Base-by-base conservation (phyloP, 768 basidiomycete genomes). In the Obba rivulosa region DNA sequence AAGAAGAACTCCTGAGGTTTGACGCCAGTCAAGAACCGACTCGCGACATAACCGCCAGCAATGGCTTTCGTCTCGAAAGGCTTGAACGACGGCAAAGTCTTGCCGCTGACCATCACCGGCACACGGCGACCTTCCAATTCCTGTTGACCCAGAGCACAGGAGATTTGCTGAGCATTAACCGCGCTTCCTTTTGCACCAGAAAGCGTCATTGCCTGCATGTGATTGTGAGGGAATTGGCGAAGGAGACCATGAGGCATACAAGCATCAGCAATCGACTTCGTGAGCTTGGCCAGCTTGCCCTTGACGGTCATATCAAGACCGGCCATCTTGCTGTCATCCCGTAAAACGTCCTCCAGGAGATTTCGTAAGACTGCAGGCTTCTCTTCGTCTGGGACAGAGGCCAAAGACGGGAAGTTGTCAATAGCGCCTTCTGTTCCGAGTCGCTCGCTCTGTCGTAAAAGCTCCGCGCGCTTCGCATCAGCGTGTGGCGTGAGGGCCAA, bases 1-100 rank as follows among this genome's bases (percentile, higher is more conserved):
- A 99, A 99, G 72, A 96, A 99, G 70, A 97, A 99, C 66, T 99
- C 96, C 64, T 99, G 96, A 0, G 96, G 96, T 58, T 87, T 90
- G 65, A 99, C 83, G 46, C 96, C 96, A 7, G 96, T 98, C 73
- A 99, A 79, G 78, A 99, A 99, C 31, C 96, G 92, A 65, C 95
- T 96, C 13, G 91, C 93, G 40, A 99, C 90, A 65, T 95, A 99
- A 8, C 96, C 96, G 61, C 96, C 96, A 11, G 96, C 95, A 52
- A 97, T 92, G 4, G 96, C 93, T 52, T 85, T 87, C n/a, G 96
- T 97, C 68, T 98, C 96, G 68, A 97, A 98, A 0, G 94, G 74
- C 61, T 87, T 86, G 82, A 98, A 99, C 2, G 92, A 92, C 10
- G 96, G 96, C 4, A 99, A 73, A 0, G 96, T 98, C 73, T 99